Evolutionary conservation across 495 filamentous ascomycete genomes (phyloP).

Genomic region (Penicillium malachiteum): DNA sequence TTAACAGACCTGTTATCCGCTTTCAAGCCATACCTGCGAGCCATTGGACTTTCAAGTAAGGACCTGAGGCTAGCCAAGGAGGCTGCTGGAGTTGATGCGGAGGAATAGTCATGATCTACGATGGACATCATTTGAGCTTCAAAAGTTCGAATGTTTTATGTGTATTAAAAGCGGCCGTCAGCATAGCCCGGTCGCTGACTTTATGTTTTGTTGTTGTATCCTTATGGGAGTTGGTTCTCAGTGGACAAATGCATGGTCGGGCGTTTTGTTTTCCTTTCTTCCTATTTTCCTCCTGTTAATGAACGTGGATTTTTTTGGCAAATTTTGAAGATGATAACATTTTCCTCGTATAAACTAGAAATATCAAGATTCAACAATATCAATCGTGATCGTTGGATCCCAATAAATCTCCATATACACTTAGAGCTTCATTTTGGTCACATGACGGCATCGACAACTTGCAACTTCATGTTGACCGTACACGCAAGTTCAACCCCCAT

Average conservation of each 20-base stretch:
- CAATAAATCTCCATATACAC: background rate
- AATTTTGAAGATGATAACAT: background rate
- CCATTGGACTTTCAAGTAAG: constrained; percentile 60
- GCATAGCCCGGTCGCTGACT: constrained; percentile 4
- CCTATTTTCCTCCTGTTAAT: background rate
- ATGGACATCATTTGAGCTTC: background rate
- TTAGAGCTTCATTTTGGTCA: background rate
- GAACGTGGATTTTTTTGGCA: background rate
- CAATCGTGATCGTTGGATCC: no score
- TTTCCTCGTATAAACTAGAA: no score
- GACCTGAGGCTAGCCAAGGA: constrained; percentile 72
- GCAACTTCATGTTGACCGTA: background rate
- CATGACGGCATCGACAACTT: constrained; percentile 11
- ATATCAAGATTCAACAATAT: no score
- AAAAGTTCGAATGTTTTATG: constrained; percentile 9
- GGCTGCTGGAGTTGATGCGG: constrained; percentile 45
- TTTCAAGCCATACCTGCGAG: constrained; percentile 68
- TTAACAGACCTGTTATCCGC: constrained; percentile 60
- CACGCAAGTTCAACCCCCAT: background rate
- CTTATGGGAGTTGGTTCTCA: constrained; percentile 15
- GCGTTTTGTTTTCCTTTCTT: constrained; percentile 18
- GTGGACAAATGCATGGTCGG: constrained; percentile 32
- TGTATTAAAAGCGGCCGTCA: constrained; percentile 9
- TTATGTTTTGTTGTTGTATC: constrained; percentile 8
- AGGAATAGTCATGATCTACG: constrained; percentile 23